These are phyloP conservation scores for Globisporangium polare DNA, from an alignment of 352 stramenopile genomes.

Conservation along the genomic window DNA sequence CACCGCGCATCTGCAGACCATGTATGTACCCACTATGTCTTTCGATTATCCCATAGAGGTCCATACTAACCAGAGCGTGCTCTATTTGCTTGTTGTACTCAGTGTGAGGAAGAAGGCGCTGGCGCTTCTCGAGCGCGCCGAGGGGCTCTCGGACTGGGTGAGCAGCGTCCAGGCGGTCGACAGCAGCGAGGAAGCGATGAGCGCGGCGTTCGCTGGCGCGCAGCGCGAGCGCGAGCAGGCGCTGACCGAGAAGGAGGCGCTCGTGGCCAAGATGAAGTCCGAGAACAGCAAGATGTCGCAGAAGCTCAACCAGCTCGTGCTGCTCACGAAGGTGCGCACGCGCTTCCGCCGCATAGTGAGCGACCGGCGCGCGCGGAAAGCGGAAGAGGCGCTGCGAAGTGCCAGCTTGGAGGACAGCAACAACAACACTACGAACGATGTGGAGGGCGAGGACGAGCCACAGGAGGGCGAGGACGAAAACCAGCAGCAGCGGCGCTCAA, in stretches of 20 bases:
- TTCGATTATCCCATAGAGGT: background rate
- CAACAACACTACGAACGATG: slow-evolving; percentile 16
- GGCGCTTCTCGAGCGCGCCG: slow-evolving; percentile 64
- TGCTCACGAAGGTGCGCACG: slow-evolving; percentile 50
- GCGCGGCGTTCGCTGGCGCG: slow-evolving; percentile 41
- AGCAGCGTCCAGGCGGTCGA: slow-evolving; percentile 32
- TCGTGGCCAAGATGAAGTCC: slow-evolving; percentile 57
- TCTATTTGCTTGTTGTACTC: background rate
- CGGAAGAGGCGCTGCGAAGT: slow-evolving; percentile 17
- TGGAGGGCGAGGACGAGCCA: slow-evolving; percentile 12
- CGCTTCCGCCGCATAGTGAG: slow-evolving; percentile 48
- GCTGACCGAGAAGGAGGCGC: slow-evolving; percentile 51
- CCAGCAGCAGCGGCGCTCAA: background rate
- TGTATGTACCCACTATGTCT: slow-evolving; percentile 24
- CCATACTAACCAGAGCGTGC: background rate
- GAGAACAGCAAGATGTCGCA: slow-evolving; percentile 60
- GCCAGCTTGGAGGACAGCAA: slow-evolving; percentile 14
- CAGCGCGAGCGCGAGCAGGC: slow-evolving; percentile 35
- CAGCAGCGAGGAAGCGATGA: slow-evolving; percentile 29
- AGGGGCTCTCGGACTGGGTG: slow-evolving; percentile 65
- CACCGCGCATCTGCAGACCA: slow-evolving; percentile 61
- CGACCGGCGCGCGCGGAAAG: slow-evolving; percentile 46
- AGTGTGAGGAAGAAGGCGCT: slow-evolving; percentile 78
- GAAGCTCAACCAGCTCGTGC: slow-evolving; percentile 56
- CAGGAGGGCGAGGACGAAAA: slow-evolving; percentile 10